Base-by-base conservation (phyloP, 148 eudicot species). In the Oxyria digyna region DNA sequence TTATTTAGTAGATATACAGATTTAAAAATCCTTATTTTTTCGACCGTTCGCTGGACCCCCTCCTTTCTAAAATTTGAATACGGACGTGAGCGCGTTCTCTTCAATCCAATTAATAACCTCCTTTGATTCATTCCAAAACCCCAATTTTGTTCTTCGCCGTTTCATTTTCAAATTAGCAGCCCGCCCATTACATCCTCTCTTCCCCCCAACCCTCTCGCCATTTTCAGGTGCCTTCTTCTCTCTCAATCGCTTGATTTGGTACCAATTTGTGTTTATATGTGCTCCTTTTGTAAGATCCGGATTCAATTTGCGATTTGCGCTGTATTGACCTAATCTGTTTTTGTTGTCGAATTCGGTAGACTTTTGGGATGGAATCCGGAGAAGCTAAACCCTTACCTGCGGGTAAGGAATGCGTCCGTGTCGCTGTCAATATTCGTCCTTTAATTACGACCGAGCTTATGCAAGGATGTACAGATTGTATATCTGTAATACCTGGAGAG, bases 341-440 rank as follows among this genome's bases (percentile, higher is more conserved):
- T 0, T 65, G 35, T 14, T 6, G 11, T 7, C 31, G 43, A 6
- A 12, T 17, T 41, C 23, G 18, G 1, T 21, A 24, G 0, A 11
- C 46, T 9, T 48, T 35, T 64, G 69, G 26, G 41, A 70, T 85
- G 87, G 89, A 85, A 31, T 80, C 69, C 59, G 73, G 77, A n/a
- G 83, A 76, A 6, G 59, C 46, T 4, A 69, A 64, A 59, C 40
- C 29, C 37, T 27, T 49, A 20, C 52, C 71, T 0, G 82, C 82
- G 8, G 68, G 50, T 31, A 81, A 79, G 49, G 87, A 85, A 49
- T 81, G 86, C 9, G 92, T 89, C 7, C 79, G 87, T 66, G 96
- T 89, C 0, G 96, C 96, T 2, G 96, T 89, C 13, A 87, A 89
- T 50, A 69, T 89, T 42, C 74, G 96, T 21, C 96, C 96, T 1